Evolutionary conservation across 192 early-diverging fungal species (phyloP).

Genomic region (Podila horticola): DNA sequence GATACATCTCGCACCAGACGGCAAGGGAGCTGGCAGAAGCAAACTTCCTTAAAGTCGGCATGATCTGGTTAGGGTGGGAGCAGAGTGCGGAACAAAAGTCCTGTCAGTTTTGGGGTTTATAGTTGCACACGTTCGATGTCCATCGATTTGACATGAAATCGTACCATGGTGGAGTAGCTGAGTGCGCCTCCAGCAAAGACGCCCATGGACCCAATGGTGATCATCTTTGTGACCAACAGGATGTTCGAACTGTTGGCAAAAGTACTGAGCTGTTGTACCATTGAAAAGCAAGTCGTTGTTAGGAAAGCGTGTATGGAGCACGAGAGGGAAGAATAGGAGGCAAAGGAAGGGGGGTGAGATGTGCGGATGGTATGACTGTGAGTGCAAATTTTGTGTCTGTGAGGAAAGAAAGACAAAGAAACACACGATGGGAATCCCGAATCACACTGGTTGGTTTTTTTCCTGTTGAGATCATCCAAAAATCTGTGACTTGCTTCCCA

Average conservation of each 20-base stretch:
- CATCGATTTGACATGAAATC: no score
- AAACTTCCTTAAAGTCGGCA: slow-evolving; percentile 40
- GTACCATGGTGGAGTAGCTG: slow-evolving; percentile 19
- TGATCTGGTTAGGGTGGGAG: neutral
- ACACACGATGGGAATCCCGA: no score
- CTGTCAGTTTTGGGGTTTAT: no score
- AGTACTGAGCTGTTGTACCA: slow-evolving; percentile 21
- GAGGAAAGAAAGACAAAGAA: neutral
- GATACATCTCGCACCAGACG: slow-evolving; percentile 42
- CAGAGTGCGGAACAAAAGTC: no score
- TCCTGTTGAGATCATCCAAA: neutral
- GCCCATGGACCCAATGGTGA: slow-evolving; percentile 40
- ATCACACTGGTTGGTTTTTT: no score
- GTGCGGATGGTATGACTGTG: neutral
- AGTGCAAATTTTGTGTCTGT: neutral
- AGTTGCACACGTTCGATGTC: no score
- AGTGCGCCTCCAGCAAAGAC: slow-evolving; percentile 35
- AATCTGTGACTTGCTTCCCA: no score
- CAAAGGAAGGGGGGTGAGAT: neutral
- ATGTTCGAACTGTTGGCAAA: slow-evolving; percentile 21
- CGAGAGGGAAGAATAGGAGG: neutral
- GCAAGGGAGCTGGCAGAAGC: slow-evolving; percentile 35
- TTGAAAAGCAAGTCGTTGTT: neutral
- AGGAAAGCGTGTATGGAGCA: neutral
- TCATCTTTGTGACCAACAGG: slow-evolving; percentile 30